Conservation (phyloP, 345 rosid genomes). For the Populus davidiana region DNA sequence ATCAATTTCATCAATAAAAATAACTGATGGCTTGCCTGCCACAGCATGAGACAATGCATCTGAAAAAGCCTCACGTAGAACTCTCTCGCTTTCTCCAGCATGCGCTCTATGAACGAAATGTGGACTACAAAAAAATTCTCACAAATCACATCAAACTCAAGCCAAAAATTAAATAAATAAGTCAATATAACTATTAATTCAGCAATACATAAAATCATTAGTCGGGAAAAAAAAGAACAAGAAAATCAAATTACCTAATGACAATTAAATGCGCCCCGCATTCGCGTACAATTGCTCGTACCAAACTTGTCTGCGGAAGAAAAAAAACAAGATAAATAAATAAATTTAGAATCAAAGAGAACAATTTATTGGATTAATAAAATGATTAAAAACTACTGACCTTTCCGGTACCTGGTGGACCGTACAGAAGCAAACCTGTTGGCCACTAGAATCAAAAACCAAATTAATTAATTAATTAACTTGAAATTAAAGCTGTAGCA, state of each 20-base stretch:
- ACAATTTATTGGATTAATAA: background rate
- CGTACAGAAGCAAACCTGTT: constrained; percentile 76
- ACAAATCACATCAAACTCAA: constrained; percentile 3
- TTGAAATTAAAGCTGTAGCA: background rate
- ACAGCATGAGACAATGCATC: constrained; percentile 64
- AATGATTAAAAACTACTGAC: constrained; percentile 26
- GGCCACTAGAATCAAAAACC: constrained; percentile 55
- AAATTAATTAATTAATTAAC: constrained; percentile 6
- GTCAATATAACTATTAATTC: background rate
- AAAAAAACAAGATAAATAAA: background rate
- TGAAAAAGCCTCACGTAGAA: constrained; percentile 70
- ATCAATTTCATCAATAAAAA: constrained; percentile 90
- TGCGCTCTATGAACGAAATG: constrained; percentile 72
- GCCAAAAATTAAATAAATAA: background rate
- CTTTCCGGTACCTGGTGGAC: constrained; percentile 97
- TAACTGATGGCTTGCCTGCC: constrained; percentile 66
- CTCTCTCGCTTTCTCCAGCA: constrained; percentile 88
- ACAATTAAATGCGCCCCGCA: constrained; percentile 71
- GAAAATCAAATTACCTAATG: constrained; percentile 53
- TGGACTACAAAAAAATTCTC: constrained; percentile 43
- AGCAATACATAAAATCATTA: background rate
- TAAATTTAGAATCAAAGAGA: background rate
- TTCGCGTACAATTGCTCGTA: constrained; percentile 82
- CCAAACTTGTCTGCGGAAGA: constrained; percentile 72
- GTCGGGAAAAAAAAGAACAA: background rate